A percentile compares a stretch with the other conserved stretches of the same genome.
Evolutionary conservation across 306 rosid genomes (phyloP).

Genomic region (Medicago truncatula): MtrunA17r5.0-ANR NC_053049.1:36687501-36688000

Average conservation of each 20-base stretch:
- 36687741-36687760: slow-evolving; percentile 35
- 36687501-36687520: slow-evolving; percentile 43
- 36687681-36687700: slow-evolving; percentile 19
- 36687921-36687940: slow-evolving; percentile 32
- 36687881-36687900: slow-evolving; percentile 40
- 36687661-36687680: slow-evolving; percentile 34
- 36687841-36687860: slow-evolving; percentile 39
- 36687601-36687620: slow-evolving; percentile 33
- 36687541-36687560: slow-evolving; percentile 30
- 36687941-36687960: slow-evolving; percentile 51
- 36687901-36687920: slow-evolving; percentile 1
- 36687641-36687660: slow-evolving; percentile 3
- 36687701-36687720: slow-evolving; percentile 36
- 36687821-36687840: slow-evolving; percentile 33
- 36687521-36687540: slow-evolving; percentile 31
- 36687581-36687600: slow-evolving; percentile 40
- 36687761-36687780: slow-evolving; percentile 36
- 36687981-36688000: slow-evolving; percentile 29
- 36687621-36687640: slow-evolving; percentile 35
- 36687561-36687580: slow-evolving; percentile 47
- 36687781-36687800: slow-evolving; percentile 40
- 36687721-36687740: neutral
- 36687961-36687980: slow-evolving; percentile 43
- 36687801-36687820: slow-evolving; percentile 31
- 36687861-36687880: slow-evolving; percentile 30